Evolutionary conservation across 129 eudicot genomes (phyloP), one percentile per base, ranked within the genome.

Genomic region (Tanacetum coccineum): DNA sequence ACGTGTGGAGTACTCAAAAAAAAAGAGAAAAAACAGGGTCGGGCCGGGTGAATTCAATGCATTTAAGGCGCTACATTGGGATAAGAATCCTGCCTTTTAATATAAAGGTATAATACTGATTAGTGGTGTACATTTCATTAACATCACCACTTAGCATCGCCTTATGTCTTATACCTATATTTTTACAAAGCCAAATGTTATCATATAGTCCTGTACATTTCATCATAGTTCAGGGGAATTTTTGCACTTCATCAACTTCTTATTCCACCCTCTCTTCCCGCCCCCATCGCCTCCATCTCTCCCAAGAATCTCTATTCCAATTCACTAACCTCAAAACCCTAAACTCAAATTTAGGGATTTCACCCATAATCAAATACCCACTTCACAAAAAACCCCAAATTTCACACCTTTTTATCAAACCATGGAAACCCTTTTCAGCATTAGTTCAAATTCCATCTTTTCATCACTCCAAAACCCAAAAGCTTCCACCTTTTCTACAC

Each of bases 251-350:
- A 26, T 11, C 14, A 18, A 0, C 3, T 13, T 66, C 12, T 46
- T 39, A 60, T 49, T 51, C 60, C 74, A 19, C 39, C 18, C 62
- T 70, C 45, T 62, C 30, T 72, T 72, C 77, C 78, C 78, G 66
- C 42, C 71, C 56, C 36, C 71, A 64, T 73, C 77, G 77, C 71
- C 77, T 73, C 71, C 77, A 4, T 28, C 21, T 53, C 20, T 11
- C 57, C 40, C 63, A 21, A 55, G 40, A 68, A 36, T 57, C 47
- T 6, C 2, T 5, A 20, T 55, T 55, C 21, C 30, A 53, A 25
- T 20, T 57, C 9, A 12, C 14, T 13, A 12, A 59, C 58, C 19
- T 4, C 58, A 59, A 44, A 45, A 11, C 75, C 75, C 49, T 59
- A 47, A 0, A 70, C 5, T n/a, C n/a, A n/a, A n/a, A n/a, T n/a